Evolutionary conservation across 257 asterid genomes (phyloP).

Genomic region (Solanum virginianum): DNA sequence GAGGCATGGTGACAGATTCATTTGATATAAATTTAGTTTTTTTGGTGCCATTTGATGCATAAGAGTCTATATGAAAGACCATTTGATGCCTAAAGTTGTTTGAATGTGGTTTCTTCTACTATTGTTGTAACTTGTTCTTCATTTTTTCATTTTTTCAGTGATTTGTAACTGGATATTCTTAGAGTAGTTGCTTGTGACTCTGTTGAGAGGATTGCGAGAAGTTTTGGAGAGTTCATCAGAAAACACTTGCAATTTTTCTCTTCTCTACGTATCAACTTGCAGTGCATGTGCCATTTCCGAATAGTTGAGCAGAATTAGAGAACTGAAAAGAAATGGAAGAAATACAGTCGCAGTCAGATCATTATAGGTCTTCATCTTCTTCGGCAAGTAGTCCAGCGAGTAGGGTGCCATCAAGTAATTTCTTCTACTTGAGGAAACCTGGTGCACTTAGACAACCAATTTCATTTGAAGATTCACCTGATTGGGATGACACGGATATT

Average conservation of each 20-base stretch:
- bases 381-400: conserved; percentile 94
- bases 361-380: conserved; percentile 88
- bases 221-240: neutral
- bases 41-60: neutral
- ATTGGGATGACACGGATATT: conserved; percentile 85
- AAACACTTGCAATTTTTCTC: neutral
- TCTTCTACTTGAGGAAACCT: conserved; percentile 84
- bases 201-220: neutral
- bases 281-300: neutral
- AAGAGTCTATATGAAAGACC: neutral
- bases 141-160: neutral
- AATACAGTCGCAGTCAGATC: conserved; percentile 91
- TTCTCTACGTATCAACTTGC: neutral
- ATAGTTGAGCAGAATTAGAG: neutral
- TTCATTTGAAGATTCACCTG: conserved; percentile 95
- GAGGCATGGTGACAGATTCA: neutral
- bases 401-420: conserved; percentile 90
- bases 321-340: conserved; percentile 58
- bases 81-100: neutral
- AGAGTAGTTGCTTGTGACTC: neutral
- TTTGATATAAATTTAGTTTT: neutral
- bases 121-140: neutral
- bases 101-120: neutral
- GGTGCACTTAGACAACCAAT: conserved; percentile 84
- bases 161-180: neutral